These are phyloP conservation scores for Arxiozyma telluris DNA, from an alignment of 1,139 yeast genomes.

Conservation along the genomic window DNA sequence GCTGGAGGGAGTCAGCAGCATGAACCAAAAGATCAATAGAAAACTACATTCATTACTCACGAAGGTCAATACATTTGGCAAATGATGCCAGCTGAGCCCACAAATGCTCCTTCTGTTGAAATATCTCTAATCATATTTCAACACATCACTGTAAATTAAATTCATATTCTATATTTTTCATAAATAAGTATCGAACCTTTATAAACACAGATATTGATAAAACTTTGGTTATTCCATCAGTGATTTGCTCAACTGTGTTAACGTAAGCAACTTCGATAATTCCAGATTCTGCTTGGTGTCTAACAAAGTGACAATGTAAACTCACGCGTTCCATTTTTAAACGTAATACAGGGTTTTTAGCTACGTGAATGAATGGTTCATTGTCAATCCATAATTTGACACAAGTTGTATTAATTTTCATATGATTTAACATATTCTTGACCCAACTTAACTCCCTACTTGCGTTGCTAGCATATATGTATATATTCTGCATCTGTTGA, in stretches of 20 bases:
- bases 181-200: conserved; percentile 25
- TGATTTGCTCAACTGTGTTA: no score
- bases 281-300: background rate
- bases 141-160: no score
- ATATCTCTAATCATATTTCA: no score
- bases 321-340: background rate
- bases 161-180: conserved; percentile 59
- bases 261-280: no score
- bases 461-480: conserved; percentile 10
- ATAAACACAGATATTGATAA: no score
- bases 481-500: conserved; percentile 19
- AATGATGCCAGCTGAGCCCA: conserved; percentile 7
- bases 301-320: background rate
- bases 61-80: conserved; percentile 6
- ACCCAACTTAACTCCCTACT: background rate
- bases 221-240: no score
- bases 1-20: conserved; percentile 7
- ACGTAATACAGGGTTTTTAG: background rate
- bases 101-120: conserved; percentile 8
- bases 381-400: background rate
- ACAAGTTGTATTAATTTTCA: no score
- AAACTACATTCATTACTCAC: conserved; percentile 10
- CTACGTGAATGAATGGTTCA: background rate
- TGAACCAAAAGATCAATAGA: conserved; percentile 4
- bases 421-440: background rate